Percentiles rank a stretch among this genome's conserved stretches.
phyloP scores from a whole-genome alignment of 129 eudicot genomes.

The Centaurea solstitialis region DNA sequence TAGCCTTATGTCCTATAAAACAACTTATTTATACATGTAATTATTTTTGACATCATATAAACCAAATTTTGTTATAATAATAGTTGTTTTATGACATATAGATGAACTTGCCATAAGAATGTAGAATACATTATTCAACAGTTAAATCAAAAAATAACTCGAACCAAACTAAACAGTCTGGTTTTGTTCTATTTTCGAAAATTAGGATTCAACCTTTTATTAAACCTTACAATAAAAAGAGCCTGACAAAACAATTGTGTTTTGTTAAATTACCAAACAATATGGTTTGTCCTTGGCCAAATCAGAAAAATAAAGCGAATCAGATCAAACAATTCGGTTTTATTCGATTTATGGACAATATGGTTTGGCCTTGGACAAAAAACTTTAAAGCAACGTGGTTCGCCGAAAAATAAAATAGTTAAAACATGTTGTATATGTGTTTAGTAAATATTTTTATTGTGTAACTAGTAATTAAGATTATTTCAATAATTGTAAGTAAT shows the following conservation, averaged over 20 bases:
- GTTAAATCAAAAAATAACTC: no score
- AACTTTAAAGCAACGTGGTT: neutral
- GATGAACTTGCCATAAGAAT: no score
- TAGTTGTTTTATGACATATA: no score
- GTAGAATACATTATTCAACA: no score
- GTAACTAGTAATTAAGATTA: neutral
- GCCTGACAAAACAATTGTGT: no score
- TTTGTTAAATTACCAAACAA: no score
- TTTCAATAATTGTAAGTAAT: neutral
- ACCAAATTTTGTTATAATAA: no score
- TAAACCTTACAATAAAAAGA: no score
- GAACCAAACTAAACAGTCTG: neutral
- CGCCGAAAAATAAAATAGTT: neutral
- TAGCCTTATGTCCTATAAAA: no score
- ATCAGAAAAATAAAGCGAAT: neutral
- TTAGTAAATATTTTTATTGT: neutral
- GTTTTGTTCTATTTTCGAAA: neutral
- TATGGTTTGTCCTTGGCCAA: neutral
- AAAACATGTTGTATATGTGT: neutral
- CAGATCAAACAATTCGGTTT: neutral
- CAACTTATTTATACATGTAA: no score
- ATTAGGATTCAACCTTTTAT: no score
- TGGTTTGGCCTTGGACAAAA: neutral
- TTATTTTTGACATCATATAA: no score
- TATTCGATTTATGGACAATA: neutral